Evolutionary conservation across 1,139 yeast genomes (phyloP), one percentile per base, ranked within the genome.

Genomic region (Diutina sp.): DNA sequence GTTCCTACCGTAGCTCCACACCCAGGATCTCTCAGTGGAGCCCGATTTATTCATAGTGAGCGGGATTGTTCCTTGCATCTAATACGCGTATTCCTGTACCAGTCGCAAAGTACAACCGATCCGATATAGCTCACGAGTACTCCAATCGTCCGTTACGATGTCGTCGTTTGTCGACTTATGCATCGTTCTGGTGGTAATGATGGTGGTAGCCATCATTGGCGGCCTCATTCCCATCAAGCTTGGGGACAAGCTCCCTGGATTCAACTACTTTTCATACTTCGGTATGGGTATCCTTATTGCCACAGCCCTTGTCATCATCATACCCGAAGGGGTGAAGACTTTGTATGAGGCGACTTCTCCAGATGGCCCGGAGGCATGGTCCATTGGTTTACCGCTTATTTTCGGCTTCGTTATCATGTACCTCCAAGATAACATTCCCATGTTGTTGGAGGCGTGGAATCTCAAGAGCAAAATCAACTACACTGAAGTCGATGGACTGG

Each of bases 241-340:
- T 32, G 44, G 53, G 8, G 44, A 32, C 18, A 30, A 32, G 35
- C 44, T 50, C 14, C 53, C 53, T 3, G 44, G 44, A 14, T 50
- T 50, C 44, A 30, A 50, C n/a, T 50, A 50, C 53, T 50, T 50
- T 16, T 32, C 44, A 12, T 50, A 50, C 45, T 70, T 84, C 56
- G 83, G 87, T 58, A 76, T 79, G 63, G 93, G 93, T 0, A 71
- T 86, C 30, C 72, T 86, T 55, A 71, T 85, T 5, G 85, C 90
- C 3, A 81, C 90, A 0, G 77, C 87, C 0, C 66, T 85, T 57
- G 74, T 82, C n/a, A 73, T 86, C 28, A 82, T 85, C 29, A 74
- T 86, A 21, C 93, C 93, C 0, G 93, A 86, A 66, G 90, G 90
- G 6, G 72, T 82, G 45, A 82, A 78, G 61, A 74, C 77, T 3